Conservation (phyloP, 2,329 filamentous ascomycete species). For the Colletotrichum karsti region DNA sequence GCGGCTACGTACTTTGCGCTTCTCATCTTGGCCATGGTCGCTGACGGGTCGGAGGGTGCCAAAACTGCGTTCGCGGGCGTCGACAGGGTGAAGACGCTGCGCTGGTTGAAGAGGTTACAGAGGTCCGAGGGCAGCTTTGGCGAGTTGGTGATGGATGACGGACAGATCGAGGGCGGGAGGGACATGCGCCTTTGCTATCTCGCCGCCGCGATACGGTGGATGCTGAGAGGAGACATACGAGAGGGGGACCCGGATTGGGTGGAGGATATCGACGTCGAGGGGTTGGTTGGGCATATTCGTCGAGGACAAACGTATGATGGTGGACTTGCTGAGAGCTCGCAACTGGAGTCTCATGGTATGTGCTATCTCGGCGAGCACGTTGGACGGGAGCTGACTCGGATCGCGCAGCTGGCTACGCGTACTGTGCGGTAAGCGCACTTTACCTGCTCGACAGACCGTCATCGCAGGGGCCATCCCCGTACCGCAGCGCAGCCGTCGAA, state of each 20-base stretch:
- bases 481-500: conserved; percentile 40
- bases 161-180: conserved; percentile 75
- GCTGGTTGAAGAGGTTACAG: conserved; percentile 82
- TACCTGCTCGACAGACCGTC: conserved; percentile 75
- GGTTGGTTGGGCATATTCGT: conserved; percentile 75
- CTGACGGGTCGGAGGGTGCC: conserved; percentile 45
- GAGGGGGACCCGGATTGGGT: conserved; percentile 62
- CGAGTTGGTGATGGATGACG: conserved; percentile 72
- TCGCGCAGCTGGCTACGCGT: conserved; percentile 84
- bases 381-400: not conserved
- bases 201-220: conserved; percentile 83
- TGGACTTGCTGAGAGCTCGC: conserved; percentile 80
- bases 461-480: conserved; percentile 42
- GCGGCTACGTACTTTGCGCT: conserved; percentile 92
- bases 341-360: conserved; percentile 79
- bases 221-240: conserved; percentile 71
- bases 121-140: conserved; percentile 90
- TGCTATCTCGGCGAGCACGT: conserved; percentile 32
- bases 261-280: conserved; percentile 78
- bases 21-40: conserved; percentile 68
- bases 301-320: conserved; percentile 81
- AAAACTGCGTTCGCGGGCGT: conserved; percentile 67
- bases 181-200: conserved; percentile 92
- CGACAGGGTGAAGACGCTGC: conserved; percentile 70
- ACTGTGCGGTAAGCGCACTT: conserved; percentile 84